Conservation (phyloP, 495 filamentous ascomycete species). For the Lineolata rhizophorae region DNA sequence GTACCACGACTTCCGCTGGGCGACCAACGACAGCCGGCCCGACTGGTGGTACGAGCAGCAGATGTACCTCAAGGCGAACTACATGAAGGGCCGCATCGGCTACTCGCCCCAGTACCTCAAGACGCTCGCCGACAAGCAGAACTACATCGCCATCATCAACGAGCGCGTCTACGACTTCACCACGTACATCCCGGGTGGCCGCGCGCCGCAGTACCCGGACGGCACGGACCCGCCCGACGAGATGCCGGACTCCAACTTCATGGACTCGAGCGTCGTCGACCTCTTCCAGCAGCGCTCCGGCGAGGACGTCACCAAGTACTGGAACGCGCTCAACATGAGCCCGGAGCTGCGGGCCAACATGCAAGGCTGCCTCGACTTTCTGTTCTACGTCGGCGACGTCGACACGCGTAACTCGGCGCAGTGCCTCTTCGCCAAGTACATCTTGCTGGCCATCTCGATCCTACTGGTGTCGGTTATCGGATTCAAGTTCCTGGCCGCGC, state of each 20-base stretch:
- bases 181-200: constrained; percentile 59
- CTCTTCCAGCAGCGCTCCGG: constrained; percentile 63
- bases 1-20: constrained; percentile 87
- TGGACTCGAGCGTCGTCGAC: constrained; percentile 49
- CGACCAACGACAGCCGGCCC: constrained; percentile 55
- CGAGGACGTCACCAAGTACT: constrained; percentile 63
- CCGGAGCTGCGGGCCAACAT: constrained; percentile 34
- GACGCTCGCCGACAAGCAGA: constrained; percentile 38
- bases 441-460: constrained; percentile 76
- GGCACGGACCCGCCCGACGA: constrained; percentile 25
- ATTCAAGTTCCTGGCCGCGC: constrained; percentile 91
- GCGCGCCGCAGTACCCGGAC: constrained; percentile 29
- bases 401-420: constrained; percentile 75
- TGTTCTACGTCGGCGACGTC: constrained; percentile 84
- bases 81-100: constrained; percentile 74
- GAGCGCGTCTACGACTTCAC: constrained; percentile 79
- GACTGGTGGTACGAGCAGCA: constrained; percentile 88
- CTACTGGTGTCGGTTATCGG: constrained; percentile 59
- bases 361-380: constrained; percentile 74
- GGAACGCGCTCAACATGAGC: constrained; percentile 42
- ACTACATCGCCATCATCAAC: constrained; percentile 58
- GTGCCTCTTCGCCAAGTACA: constrained; percentile 78
- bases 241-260: constrained; percentile 49
- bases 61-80: constrained; percentile 47
- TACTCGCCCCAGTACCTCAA: constrained; percentile 61